Conservation (phyloP, 257 asterid genomes). For the Plantago elongata region DNA sequence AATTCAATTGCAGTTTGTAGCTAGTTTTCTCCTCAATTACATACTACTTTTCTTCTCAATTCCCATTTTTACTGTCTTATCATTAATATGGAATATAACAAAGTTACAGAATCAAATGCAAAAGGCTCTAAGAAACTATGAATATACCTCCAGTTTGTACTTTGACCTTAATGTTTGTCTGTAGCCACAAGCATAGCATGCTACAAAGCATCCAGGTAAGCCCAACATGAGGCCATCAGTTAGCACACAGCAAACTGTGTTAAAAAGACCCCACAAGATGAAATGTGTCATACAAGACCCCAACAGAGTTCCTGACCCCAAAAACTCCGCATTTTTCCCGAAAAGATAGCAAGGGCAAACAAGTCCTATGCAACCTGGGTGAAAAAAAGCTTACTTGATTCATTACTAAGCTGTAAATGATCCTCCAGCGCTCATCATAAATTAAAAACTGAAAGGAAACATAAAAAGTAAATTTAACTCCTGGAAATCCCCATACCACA, state of each 20-base stretch:
- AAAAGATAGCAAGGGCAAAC: conserved; percentile 86
- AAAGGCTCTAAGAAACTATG: not conserved
- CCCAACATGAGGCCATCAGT: conserved; percentile 73
- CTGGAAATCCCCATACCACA: not conserved
- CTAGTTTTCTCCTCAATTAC: too few species aligned
- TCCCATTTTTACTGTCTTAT: too few species aligned
- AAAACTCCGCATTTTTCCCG: conserved; percentile 64
- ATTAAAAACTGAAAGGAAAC: not conserved
- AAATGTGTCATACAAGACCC: conserved; percentile 79
- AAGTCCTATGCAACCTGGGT: conserved; percentile 70
- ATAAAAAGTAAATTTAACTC: not conserved
- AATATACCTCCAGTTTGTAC: conserved; percentile 77
- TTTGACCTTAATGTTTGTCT: conserved; percentile 67
- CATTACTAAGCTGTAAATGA: conserved; percentile 1
- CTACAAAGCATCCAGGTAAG: conserved; percentile 87
- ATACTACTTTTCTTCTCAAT: too few species aligned
- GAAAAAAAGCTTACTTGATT: conserved; percentile 17
- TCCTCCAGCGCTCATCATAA: conserved; percentile 1
- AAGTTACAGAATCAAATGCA: not conserved
- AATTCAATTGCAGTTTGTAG: too few species aligned
- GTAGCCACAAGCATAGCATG: conserved; percentile 87
- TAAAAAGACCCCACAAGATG: conserved; percentile 65
- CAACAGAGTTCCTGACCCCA: conserved; percentile 44
- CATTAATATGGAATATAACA: too few species aligned
- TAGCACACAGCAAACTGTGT: conserved; percentile 68